phyloP scores from a whole-genome alignment of 495 filamentous ascomycete genomes.

The Penicillium riverlandense region DNA sequence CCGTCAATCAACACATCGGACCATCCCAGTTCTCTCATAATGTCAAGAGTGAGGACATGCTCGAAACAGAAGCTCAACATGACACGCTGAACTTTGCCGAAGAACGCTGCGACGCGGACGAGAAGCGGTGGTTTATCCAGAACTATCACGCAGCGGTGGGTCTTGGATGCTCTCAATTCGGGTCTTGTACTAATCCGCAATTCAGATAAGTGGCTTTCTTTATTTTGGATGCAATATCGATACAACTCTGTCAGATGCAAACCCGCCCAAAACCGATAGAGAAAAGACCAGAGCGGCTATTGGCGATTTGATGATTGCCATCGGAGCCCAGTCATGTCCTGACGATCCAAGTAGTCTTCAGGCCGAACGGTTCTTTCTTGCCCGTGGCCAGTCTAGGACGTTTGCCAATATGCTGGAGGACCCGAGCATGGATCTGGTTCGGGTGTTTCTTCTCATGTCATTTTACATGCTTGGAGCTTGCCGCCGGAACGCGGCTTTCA shows the following conservation, averaged over 20 bases:
- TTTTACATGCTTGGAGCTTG: conserved; percentile 44
- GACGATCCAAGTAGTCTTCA: conserved; percentile 13
- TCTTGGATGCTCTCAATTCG: background rate
- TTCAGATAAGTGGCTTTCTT: conserved; percentile 28
- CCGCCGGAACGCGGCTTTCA: conserved; percentile 41
- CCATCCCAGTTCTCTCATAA: conserved; percentile 37
- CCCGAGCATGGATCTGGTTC: conserved; percentile 33
- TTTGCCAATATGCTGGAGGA: conserved; percentile 35
- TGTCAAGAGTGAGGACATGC: conserved; percentile 33
- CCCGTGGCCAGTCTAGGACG: conserved; percentile 28
- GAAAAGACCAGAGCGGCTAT: conserved; percentile 23
- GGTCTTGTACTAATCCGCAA: background rate
- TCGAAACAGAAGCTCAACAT: conserved; percentile 30
- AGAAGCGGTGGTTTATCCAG: conserved; percentile 19
- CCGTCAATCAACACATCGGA: conserved; percentile 35
- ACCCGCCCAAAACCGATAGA: conserved; percentile 8
- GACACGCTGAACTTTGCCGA: conserved; percentile 18
- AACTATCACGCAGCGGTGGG: conserved; percentile 25
- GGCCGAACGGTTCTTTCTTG: conserved; percentile 28
- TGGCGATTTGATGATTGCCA: conserved; percentile 32
- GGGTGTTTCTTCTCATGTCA: conserved; percentile 35
- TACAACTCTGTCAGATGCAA: background rate
- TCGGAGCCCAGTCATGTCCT: conserved; percentile 33
- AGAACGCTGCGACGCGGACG: conserved; percentile 11
- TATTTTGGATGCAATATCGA: conserved; percentile 6